Conservation (phyloP, 352 stramenopile species). For the Elongisporangium prolatum region DNA sequence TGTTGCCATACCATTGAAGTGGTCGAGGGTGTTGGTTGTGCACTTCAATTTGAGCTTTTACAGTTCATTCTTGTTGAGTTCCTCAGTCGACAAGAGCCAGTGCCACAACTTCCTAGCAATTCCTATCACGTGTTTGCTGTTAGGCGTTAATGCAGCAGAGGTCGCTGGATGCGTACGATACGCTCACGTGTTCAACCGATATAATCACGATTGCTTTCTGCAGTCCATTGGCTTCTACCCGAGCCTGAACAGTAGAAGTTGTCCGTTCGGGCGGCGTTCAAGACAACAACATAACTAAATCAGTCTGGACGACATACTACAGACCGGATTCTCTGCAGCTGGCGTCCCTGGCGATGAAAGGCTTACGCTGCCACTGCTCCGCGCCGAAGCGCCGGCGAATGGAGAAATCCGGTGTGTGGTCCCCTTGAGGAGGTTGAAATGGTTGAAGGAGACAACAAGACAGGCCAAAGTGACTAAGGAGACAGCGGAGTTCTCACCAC, state of each 20-base stretch:
- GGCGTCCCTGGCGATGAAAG: not conserved
- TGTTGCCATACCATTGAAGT: not conserved
- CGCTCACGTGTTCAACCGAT: not conserved
- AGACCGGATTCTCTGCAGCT: not conserved
- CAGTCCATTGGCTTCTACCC: not conserved
- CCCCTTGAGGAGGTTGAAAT: not conserved
- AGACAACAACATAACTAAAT: no score
- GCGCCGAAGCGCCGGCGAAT: no score
- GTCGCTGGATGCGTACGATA: not conserved
- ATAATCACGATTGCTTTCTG: not conserved
- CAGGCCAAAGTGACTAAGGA: no score
- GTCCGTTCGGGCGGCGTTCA: no score
- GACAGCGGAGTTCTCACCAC: no score
- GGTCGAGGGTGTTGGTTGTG: not conserved
- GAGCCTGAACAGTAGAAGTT: not conserved
- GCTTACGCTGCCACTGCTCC: not conserved
- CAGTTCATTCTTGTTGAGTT: not conserved
- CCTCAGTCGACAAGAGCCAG: not conserved
- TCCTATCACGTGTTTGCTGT: not conserved
- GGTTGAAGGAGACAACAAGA: no score
- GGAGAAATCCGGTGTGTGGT: not conserved
- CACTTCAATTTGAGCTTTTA: not conserved
- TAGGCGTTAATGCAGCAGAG: not conserved
- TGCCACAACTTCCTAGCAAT: not conserved
- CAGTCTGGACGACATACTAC: not conserved